Evolutionary conservation across 352 stramenopile species (phyloP), one percentile per base, ranked within the genome.

Genomic region (Sclerospora graminicola): DNA sequence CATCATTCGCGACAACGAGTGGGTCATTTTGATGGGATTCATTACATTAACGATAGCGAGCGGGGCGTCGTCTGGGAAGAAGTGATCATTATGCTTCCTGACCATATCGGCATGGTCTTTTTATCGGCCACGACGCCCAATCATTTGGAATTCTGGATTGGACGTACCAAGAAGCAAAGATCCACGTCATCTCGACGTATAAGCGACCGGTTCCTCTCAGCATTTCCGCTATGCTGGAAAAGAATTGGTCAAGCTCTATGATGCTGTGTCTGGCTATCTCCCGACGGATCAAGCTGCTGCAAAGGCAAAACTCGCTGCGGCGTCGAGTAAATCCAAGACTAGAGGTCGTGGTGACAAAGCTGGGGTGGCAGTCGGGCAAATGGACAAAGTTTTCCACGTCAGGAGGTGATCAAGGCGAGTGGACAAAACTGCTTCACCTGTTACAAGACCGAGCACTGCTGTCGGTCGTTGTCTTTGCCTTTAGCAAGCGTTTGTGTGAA

Each of bases 131-230:
- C 97, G 11, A 99, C 94, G 27, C 96, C 95, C 8, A 99, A 99
- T 26, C 97, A 97, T 37, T 82, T 98, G 44, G 95, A 99, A 61
- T 99, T 99, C 51, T 99, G 97, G 97, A 98, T 99, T 51, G 96
- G 95, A 5, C 72, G 93, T 23, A 98, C 90, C 0, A 98, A 98
- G 66, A 84, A 89, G 41, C 82, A 87, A 90, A 92, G 26, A 97
- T 99, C 45, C 91, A 98, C 62, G 95, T 99, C 2, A 96, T 99
- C 46, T 91, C 84, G 20, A 99, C 97, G 3, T 76, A 91, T 43
- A 97, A 98, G 58, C 87, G 96, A 4, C 96, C 96, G 1, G 94
- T 99, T 18, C 96, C 96, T 6, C 72, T 9, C 82, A 95, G 42
- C 95, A 99, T 48, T 87, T 97, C 65, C 53, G 99, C 6, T 98